Conservation (phyloP, 2,329 filamentous ascomycete genomes). For the Lasiodiplodia sp. region DNA sequence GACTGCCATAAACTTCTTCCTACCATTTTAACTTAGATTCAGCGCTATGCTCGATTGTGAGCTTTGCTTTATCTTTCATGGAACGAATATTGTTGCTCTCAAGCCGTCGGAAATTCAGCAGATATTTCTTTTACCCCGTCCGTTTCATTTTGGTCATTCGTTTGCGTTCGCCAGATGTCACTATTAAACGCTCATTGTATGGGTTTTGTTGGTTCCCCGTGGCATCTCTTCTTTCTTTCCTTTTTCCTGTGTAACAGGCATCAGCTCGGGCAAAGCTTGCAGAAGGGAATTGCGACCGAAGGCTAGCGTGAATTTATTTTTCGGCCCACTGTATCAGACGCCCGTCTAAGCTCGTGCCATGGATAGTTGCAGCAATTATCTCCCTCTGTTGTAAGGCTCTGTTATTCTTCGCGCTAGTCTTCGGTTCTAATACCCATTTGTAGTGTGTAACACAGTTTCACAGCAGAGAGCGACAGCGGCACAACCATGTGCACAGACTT, state of each 20-base stretch:
- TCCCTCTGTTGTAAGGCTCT: too few species aligned
- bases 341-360: too few species aligned
- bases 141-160: not conserved
- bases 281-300: too few species aligned
- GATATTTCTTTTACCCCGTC: not conserved
- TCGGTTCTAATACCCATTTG: too few species aligned
- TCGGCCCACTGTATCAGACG: too few species aligned
- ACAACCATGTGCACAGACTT: not conserved
- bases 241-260: not conserved
- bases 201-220: not conserved
- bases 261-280: not conserved
- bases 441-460: slow-evolving; percentile 1
- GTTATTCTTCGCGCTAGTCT: too few species aligned
- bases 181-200: not conserved
- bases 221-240: not conserved
- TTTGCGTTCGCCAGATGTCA: not conserved
- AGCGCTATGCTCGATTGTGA: not conserved
- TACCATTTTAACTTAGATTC: not conserved
- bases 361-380: too few species aligned
- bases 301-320: too few species aligned
- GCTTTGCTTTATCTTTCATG: not conserved
- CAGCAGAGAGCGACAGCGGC: not conserved
- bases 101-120: not conserved
- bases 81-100: not conserved
- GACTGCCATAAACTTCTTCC: not conserved